A percentile compares a stretch with the other conserved stretches of the same genome.
phyloP scores from a whole-genome alignment of 2,329 filamentous ascomycete genomes.

The Penicillium sclerotigenum region DNA sequence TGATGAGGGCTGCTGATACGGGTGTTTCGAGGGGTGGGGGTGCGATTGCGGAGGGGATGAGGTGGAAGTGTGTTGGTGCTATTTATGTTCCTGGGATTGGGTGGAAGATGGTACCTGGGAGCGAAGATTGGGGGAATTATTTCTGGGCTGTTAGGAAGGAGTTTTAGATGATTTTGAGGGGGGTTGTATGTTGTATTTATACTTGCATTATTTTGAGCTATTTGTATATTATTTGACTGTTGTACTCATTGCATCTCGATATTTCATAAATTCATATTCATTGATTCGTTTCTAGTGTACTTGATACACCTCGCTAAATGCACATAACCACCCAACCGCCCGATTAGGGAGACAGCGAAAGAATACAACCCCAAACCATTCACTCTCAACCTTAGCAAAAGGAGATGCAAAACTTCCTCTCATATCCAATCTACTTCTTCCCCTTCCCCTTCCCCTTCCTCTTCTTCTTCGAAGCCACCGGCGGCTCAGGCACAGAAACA shows the following conservation, averaged over 20 bases:
- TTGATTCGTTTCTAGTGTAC: neutral
- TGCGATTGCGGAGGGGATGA: conserved; percentile 33
- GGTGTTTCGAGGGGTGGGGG: conserved; percentile 23
- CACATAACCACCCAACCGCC: neutral
- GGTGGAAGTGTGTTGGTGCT: conserved; percentile 73
- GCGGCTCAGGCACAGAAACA: conserved; percentile 59
- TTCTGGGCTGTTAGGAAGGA: conserved; percentile 79
- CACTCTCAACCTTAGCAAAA: no score
- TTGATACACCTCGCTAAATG: neutral
- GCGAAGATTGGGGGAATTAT: conserved; percentile 89
- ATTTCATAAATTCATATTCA: neutral
- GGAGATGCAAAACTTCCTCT: no score
- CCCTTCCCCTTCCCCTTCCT: conserved; percentile 30
- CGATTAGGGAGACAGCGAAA: no score
- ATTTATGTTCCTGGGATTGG: conserved; percentile 87
- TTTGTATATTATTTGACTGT: neutral
- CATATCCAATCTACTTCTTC: conserved; percentile 12
- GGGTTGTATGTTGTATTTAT: neutral
- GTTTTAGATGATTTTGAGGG: conserved; percentile 13
- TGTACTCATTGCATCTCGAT: neutral
- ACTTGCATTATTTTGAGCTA: neutral
- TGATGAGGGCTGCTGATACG: conserved; percentile 51
- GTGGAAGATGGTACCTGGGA: conserved; percentile 77
- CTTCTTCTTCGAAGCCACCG: conserved; percentile 48
- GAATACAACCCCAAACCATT: no score